Evolutionary conservation across 148 eudicot genomes (phyloP).

Genomic region (Chenopodium album): DNA sequence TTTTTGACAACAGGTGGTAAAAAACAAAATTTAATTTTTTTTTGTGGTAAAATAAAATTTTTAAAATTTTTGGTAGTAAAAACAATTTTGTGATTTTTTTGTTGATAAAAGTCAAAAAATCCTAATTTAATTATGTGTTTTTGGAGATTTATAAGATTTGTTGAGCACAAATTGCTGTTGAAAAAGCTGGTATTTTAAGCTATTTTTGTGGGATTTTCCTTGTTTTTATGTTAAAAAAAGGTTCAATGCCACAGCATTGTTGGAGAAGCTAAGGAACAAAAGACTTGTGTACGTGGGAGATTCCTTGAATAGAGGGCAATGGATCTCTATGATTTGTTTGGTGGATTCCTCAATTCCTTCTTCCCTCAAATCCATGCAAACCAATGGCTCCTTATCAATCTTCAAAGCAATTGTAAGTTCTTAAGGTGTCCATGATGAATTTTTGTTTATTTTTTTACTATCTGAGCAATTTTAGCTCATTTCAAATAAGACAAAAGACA

Average conservation of each 20-base stretch:
- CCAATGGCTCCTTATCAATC: constrained; percentile 52
- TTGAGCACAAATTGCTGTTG: neutral
- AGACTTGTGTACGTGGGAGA: constrained; percentile 83
- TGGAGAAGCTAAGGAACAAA: constrained; percentile 75
- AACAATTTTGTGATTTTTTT: too few relatives aligned
- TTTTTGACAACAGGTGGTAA: too few relatives aligned
- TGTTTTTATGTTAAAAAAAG: constrained; percentile 28
- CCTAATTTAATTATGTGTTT: too few relatives aligned
- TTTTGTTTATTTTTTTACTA: neutral
- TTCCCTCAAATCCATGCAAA: constrained; percentile 45
- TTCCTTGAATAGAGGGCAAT: constrained; percentile 79
- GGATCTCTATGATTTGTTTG: constrained; percentile 88
- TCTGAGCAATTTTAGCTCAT: neutral
- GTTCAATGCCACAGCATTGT: constrained; percentile 73
- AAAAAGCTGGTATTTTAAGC: neutral
- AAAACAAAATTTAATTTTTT: too few relatives aligned
- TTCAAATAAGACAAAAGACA: too few relatives aligned
- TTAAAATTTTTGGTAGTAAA: too few relatives aligned
- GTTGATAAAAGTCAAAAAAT: too few relatives aligned
- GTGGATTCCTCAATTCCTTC: constrained; percentile 46
- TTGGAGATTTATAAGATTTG: neutral
- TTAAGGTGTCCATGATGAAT: neutral
- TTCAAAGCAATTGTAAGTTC: constrained; percentile 66
- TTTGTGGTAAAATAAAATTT: too few relatives aligned
- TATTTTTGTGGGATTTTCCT: neutral